Base-by-base conservation (phyloP, 306 rosid species). In the Pyrus betulifolia region DNA sequence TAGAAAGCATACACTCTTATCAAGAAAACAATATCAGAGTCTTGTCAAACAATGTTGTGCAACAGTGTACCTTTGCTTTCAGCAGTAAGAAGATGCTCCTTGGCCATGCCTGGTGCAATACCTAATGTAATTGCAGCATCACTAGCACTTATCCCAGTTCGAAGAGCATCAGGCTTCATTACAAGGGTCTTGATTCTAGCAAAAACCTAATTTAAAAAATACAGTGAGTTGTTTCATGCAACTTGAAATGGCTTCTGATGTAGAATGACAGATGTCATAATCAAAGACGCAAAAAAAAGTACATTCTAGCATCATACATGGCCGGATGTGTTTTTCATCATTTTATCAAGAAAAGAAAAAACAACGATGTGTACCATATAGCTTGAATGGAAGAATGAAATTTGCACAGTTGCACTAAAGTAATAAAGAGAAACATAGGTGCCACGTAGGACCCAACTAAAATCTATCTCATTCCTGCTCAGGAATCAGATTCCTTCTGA, bases 91-190 rank as follows among this genome's bases (percentile, higher is more conserved):
- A 95, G 98, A 85, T 95, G 97, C 81, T 95, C 98, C 86, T 92
- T 95, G 54, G 97, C 98, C 97, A 95, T 92, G 82, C 91, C 92
- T 64, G 97, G 98, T 54, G 97, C 98, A 79, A 95, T 86, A 74
- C 97, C 96, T 65, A 92, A 86, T 57, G 92, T 90, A 85, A 70
- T 92, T 77, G 98, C 96, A 84, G 98, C 97, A 83, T 95, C 98
- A 81, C 97, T 85, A 3, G 97, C 91, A 88, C 98, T 95, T 76
- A 95, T 80, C 51, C 97, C 98, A 61, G 81, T 78, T 85, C 85
- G 86, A 58, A 95, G 93, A 79, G 97, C 89, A 51, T 92, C 92
- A 8, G 98, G 90, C 74, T 88, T 89, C 71, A 85, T 83, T 77
- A 86, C 88, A 68, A 95, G 90, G 61, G 85, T 76, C 86, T 78